Conservation (phyloP, 1,139 yeast species). For the Yamadazyma atlantica region DNA sequence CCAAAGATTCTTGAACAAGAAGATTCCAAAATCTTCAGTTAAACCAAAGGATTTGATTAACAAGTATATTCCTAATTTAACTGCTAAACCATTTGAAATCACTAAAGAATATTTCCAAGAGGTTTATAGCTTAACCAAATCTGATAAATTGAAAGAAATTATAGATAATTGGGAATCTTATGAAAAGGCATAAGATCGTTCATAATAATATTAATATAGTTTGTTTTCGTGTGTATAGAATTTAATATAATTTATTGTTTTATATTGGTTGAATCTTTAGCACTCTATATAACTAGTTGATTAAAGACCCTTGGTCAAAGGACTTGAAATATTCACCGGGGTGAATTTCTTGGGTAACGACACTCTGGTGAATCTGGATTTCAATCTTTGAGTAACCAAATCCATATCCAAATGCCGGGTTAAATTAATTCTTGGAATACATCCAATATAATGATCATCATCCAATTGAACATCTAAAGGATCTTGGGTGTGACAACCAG, state of each 20-base stretch:
- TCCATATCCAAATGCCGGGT: conserved; percentile 95
- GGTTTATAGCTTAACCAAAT: conserved; percentile 86
- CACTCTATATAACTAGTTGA: conserved; percentile 24
- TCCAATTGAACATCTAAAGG: conserved; percentile 96
- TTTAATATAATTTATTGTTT: neutral
- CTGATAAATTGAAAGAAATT: conserved; percentile 86
- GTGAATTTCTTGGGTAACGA: conserved; percentile 87
- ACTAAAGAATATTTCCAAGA: conserved; percentile 96
- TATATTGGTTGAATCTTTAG: neutral
- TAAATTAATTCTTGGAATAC: conserved; percentile 85
- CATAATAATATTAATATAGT: conserved; percentile 3
- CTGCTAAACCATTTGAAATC: conserved; percentile 95
- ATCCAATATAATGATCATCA: conserved; percentile 94
- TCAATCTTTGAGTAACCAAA: conserved; percentile 78
- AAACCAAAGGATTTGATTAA: conserved; percentile 92
- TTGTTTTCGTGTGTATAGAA: conserved; percentile 2
- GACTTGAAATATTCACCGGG: conserved; percentile 84
- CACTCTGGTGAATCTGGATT: conserved; percentile 82
- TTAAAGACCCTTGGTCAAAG: conserved; percentile 45
- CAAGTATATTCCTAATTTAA: conserved; percentile 96
- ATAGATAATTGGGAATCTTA: conserved; percentile 94
- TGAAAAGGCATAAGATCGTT: conserved; percentile 42
- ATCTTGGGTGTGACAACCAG: conserved; percentile 98
- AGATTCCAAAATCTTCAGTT: conserved; percentile 91
- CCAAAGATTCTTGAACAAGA: conserved; percentile 95